Evolutionary conservation across 768 basidiomycete species (phyloP), one percentile per base, ranked within the genome.

Genomic region (Lactarius deliciosus): DNA sequence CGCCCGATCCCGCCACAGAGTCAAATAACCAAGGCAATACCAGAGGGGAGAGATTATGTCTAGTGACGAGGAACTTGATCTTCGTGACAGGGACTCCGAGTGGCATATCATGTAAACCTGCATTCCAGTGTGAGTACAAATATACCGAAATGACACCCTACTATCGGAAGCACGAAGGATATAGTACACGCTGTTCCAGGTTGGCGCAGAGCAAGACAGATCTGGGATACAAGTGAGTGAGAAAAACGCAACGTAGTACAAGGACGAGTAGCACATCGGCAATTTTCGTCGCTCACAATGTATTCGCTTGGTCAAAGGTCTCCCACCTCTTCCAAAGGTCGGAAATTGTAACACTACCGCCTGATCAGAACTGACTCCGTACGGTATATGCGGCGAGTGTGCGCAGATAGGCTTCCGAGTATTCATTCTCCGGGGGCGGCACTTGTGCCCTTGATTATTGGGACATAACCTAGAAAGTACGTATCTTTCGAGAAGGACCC

Each of bases 141-240:
- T 22, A 88, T 83, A 70, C 91, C 91, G 71, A 87, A 93, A 68
- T 81, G 81, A 22, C 28, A 11, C 36, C 11, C 36, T 38, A 38
- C 76, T 79, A 13, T 73, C 68, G 10, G 77, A 78, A 25, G 85
- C 85, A 62, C 85, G 77, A 50, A 94, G 81, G 79, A 91, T 92
- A 22, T 40, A 16, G 38, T 83, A 87, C 57, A 93, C 79, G 28
- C 74, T 73, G 54, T 88, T 73, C 92, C 91, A 93, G 70, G 87
- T 90, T 57, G 92, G 91, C 58, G 83, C 76, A 20, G 89, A 88
- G n/a, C n/a, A n/a, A n/a, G 20, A 92, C 85, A 34, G 86, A 20
- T 41, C 59, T 60, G 25, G 36, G 45, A 28, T 40, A 11, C 38
- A 40, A 5, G 38, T 40, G 38, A 15, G 38, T 16, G 50, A 47